Conservation (phyloP, 768 basidiomycete species). For the Strobilomyces dryophilus region DNA sequence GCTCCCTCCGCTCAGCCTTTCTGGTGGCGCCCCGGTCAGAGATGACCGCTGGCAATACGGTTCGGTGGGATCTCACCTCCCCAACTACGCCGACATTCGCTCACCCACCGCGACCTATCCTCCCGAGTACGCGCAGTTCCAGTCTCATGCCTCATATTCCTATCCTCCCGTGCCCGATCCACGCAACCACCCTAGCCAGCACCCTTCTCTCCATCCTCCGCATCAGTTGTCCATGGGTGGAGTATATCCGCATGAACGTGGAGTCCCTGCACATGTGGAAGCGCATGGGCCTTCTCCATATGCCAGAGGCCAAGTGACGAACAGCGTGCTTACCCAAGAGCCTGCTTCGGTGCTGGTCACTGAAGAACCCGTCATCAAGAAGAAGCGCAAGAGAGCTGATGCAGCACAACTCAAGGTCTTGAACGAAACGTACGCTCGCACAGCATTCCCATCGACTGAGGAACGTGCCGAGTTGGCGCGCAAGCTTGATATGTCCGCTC, state of each 20-base stretch:
- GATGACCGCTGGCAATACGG: constrained; percentile 49
- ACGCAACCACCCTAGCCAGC: constrained; percentile 27
- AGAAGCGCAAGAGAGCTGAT: constrained; percentile 84
- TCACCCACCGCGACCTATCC: constrained; percentile 65
- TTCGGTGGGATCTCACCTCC: constrained; percentile 33
- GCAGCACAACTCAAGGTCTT: constrained; percentile 75
- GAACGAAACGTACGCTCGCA: constrained; percentile 75
- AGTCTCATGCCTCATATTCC: constrained; percentile 31
- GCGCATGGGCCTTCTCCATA: constrained; percentile 45
- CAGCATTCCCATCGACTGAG: constrained; percentile 85
- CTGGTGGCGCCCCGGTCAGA: constrained; percentile 38
- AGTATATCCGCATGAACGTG: constrained; percentile 30
- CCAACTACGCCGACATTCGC: constrained; percentile 46
- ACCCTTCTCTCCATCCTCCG: constrained; percentile 22
- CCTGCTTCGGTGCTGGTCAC: constrained; percentile 34
- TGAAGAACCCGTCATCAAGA: constrained; percentile 75
- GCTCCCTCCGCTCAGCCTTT: constrained; percentile 51
- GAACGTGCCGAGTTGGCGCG: constrained; percentile 76
- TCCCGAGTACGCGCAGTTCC: constrained; percentile 47
- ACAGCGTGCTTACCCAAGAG: constrained; percentile 30
- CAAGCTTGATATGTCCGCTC: constrained; percentile 74
- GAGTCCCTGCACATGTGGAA: constrained; percentile 38
- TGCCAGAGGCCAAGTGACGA: constrained; percentile 38
- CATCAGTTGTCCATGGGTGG: constrained; percentile 28
- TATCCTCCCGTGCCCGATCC: constrained; percentile 37